Conservation (phyloP, 371 early-diverging fungal species). For the Haplosporangium sp. region DNA sequence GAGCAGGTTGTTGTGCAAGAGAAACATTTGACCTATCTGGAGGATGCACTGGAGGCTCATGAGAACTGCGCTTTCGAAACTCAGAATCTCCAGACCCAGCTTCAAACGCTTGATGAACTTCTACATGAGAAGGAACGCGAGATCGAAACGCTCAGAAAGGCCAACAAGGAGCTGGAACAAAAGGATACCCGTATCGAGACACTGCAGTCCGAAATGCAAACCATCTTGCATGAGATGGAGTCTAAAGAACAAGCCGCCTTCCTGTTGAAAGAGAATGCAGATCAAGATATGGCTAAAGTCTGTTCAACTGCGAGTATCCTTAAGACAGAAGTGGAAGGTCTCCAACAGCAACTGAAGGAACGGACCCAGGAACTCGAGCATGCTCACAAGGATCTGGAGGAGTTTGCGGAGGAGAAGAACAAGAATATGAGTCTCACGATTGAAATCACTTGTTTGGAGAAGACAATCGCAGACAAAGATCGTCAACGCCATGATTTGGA, state of each 20-base stretch:
- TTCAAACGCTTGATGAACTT: slow-evolving; percentile 12
- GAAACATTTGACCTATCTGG: slow-evolving; percentile 36
- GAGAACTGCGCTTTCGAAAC: slow-evolving; percentile 21
- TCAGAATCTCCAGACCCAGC: slow-evolving; percentile 13
- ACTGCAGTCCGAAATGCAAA: slow-evolving; percentile 10
- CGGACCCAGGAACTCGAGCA: slow-evolving; percentile 6
- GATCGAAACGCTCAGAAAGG: slow-evolving; percentile 9
- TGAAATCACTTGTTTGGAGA: slow-evolving; percentile 24
- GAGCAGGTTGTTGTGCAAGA: slow-evolving; percentile 33
- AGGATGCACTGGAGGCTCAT: slow-evolving; percentile 23
- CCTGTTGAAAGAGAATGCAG: slow-evolving; percentile 11
- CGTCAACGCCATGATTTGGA: slow-evolving; percentile 10
- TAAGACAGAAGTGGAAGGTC: slow-evolving; percentile 20
- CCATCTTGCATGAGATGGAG: slow-evolving; percentile 10
- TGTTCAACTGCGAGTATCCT: slow-evolving; percentile 29
- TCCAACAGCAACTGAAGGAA: slow-evolving; percentile 20
- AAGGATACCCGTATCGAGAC: slow-evolving; percentile 13
- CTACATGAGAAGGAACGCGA: slow-evolving; percentile 18
- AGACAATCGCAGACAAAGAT: slow-evolving; percentile 17
- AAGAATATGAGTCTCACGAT: slow-evolving; percentile 11
- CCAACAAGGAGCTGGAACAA: slow-evolving; percentile 5
- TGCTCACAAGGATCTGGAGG: slow-evolving; percentile 7
- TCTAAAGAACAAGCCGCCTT: slow-evolving; percentile 1
- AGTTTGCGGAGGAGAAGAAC: slow-evolving; percentile 8
- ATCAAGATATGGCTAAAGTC: slow-evolving; percentile 18